Base-by-base conservation (phyloP, 345 rosid species). In the Linum trigynum region DNA sequence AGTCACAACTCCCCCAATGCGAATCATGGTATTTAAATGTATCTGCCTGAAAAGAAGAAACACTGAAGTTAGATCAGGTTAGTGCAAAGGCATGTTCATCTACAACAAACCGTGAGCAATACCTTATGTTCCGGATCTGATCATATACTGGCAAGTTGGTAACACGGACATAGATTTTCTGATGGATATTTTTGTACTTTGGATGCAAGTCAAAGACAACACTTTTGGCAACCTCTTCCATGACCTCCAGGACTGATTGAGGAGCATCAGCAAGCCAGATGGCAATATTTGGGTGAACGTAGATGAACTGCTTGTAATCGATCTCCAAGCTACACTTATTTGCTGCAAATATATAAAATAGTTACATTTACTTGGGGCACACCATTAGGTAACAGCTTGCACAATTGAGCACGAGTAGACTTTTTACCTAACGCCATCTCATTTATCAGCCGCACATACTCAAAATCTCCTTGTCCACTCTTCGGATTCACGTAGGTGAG, bases 241-340 rank as follows among this genome's bases (percentile, higher is more conserved):
- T 88, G 70, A 94, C 96, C 79, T 90, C 97, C 39, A 94, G 84
- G 57, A 94, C 97, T 72, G 99, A 83, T 59, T 91, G 99, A 43
- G 99, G 95, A 39, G 97, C 99, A 87, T 90, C 99, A 1, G 99
- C 96, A 65, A 88, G 80, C 96, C 97, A 94, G 67, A 90, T 94
- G 5, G 99, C 96, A 71, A 94, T 94, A 70, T 94, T 94, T 14
- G 97, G 97, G 77, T 90, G 95, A 59, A 85, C 84, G 48, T 82
- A 86, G 45, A 94, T 90, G 79, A 94, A 88, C 35, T 94, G 87
- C 64, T 85, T 91, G 78, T 90, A 90, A 73, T 94, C 96, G 59
- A 94, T 83, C 80, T 90, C 96, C 81, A 94, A 76, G 78, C 95
- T 88, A 48, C 97, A 87, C 71, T 82, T 90, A 63, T 94, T 94